A percentile compares a stretch with the other conserved stretches of the same genome.
Conservation (phyloP, 169 alveolate genomes). For the Ichthyophthirius multifiliis region DNA sequence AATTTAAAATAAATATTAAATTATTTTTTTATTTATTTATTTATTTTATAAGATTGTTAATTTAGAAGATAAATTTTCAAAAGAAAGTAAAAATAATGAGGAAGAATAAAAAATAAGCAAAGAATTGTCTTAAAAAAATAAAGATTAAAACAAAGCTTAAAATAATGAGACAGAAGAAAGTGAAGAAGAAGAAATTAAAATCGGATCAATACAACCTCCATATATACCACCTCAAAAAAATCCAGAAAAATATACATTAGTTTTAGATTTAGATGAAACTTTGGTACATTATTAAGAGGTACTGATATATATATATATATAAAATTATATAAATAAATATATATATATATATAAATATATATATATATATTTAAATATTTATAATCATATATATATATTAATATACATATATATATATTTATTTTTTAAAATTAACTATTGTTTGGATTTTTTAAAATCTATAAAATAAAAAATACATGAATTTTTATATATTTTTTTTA, state of each 20-base stretch:
- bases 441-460: too few relatives aligned
- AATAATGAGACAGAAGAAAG: background rate
- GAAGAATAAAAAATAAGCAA: background rate
- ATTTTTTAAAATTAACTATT: too few relatives aligned
- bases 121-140: background rate
- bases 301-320: too few relatives aligned
- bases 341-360: too few relatives aligned
- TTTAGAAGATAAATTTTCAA: background rate
- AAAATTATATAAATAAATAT: too few relatives aligned
- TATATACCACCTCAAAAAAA: conserved; percentile 36
- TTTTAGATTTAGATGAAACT: conserved; percentile 77
- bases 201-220: conserved; percentile 20
- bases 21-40: too few relatives aligned
- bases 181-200: background rate
- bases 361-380: too few relatives aligned
- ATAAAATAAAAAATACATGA: too few relatives aligned
- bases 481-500: too few relatives aligned
- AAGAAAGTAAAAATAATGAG: background rate
- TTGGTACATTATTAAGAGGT: conserved; percentile 64
- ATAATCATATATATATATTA: too few relatives aligned
- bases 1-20: background rate
- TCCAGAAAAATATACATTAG: conserved; percentile 57
- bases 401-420: too few relatives aligned
- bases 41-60: background rate
- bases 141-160: background rate